Percentiles rank a stretch among this genome's conserved stretches.
phyloP scores from a whole-genome alignment of 2,329 filamentous ascomycete species.

The Colletotrichum tamarilloi region DNA sequence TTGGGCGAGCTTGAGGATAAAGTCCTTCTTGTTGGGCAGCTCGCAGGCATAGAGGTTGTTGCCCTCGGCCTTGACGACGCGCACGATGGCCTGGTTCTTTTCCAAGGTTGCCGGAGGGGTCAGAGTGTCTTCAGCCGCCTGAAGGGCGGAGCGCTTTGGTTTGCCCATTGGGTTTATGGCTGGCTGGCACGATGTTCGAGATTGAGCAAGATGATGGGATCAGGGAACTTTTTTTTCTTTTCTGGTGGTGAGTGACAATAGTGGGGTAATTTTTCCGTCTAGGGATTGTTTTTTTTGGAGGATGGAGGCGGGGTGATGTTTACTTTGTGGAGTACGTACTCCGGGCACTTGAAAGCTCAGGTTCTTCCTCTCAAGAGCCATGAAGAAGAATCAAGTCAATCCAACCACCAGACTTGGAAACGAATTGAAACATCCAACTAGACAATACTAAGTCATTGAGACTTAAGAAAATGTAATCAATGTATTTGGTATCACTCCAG shows the following conservation, averaged over 20 bases:
- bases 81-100: constrained; percentile 76
- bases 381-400: neutral
- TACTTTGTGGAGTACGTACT: neutral
- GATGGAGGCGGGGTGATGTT: neutral
- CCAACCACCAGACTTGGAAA: neutral
- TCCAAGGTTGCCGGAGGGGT: constrained; percentile 69
- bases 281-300: constrained; percentile 16
- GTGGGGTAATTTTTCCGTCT: constrained; percentile 27
- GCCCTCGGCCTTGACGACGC: constrained; percentile 83
- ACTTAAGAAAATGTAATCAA: neutral
- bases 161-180: constrained; percentile 46
- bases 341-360: neutral
- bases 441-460: too few relatives aligned
- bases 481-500: neutral
- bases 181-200: neutral
- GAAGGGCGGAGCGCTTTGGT: constrained; percentile 78
- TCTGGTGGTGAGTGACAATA: constrained; percentile 11
- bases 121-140: constrained; percentile 78
- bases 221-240: constrained; percentile 7
- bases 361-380: neutral
- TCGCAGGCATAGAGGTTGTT: constrained; percentile 89
- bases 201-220: neutral
- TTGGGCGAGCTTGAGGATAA: constrained; percentile 84
- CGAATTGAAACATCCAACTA: neutral
- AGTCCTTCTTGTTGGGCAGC: constrained; percentile 71